Conservation (phyloP, 768 basidiomycete species). For the Termitomyces sp. region DNA sequence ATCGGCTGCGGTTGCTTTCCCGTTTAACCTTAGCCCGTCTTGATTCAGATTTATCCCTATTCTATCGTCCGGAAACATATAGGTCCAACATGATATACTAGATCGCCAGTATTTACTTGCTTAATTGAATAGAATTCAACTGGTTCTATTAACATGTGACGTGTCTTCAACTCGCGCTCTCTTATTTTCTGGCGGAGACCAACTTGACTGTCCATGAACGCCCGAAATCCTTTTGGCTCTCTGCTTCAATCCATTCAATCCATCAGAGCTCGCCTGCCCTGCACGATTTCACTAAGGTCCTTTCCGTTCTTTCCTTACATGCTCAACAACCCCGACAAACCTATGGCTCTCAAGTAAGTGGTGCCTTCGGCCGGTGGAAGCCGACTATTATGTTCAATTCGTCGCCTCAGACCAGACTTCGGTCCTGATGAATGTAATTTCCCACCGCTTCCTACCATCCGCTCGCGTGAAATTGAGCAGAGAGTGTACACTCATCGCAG, state of each 20-base stretch:
- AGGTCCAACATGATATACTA: background rate
- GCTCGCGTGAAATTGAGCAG: slow-evolving; percentile 34
- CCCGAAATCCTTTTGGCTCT: slow-evolving; percentile 7
- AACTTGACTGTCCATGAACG: slow-evolving; percentile 2
- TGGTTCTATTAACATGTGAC: slow-evolving; percentile 17
- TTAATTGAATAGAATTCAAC: background rate
- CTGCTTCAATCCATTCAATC: background rate
- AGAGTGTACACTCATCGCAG: slow-evolving; percentile 78
- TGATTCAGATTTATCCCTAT: background rate
- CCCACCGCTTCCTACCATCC: slow-evolving; percentile 60
- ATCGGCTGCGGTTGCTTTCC: background rate
- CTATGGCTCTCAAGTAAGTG: slow-evolving; percentile 16
- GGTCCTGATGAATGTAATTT: slow-evolving; percentile 35
- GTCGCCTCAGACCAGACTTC: slow-evolving; percentile 34
- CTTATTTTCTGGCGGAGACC: slow-evolving; percentile 14
- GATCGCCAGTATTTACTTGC: background rate
- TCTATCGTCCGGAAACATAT: slow-evolving; percentile 6
- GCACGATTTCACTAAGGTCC: slow-evolving; percentile 12
- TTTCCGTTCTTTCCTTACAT: slow-evolving; percentile 10
- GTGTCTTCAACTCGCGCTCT: background rate
- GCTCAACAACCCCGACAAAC: background rate
- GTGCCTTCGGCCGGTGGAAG: background rate
- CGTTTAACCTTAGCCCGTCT: slow-evolving; percentile 1
- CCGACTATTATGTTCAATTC: background rate
- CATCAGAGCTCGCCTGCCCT: slow-evolving; percentile 7